Evolutionary conservation across 2,329 filamentous ascomycete genomes (phyloP).

Genomic region (Penicillium sp.): DNA sequence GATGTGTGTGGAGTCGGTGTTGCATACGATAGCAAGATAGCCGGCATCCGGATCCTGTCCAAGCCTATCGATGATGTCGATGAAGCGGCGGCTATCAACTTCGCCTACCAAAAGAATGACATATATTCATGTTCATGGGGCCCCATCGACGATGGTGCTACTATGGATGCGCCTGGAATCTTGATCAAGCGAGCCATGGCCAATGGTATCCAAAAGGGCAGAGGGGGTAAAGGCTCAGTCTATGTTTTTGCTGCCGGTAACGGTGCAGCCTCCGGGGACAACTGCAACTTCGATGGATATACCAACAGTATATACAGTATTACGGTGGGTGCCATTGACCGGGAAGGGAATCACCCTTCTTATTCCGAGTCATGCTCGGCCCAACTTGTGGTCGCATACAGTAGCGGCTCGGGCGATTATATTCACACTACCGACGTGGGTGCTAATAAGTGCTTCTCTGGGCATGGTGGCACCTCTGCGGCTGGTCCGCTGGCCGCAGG

Average conservation of each 20-base stretch:
- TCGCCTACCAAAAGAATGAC: constrained; percentile 83
- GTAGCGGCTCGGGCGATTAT: constrained; percentile 80
- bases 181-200: constrained; percentile 88
- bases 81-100: constrained; percentile 89
- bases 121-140: constrained; percentile 99
- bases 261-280: constrained; percentile 80
- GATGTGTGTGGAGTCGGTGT: constrained; percentile 94
- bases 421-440: constrained; percentile 98
- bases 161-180: constrained; percentile 90
- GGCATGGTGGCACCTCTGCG: constrained; percentile 93
- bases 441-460: constrained; percentile 69
- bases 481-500: constrained; percentile 90
- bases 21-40: constrained; percentile 85
- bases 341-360: constrained; percentile 82
- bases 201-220: constrained; percentile 85
- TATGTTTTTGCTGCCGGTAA: constrained; percentile 98
- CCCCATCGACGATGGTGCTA: constrained; percentile 84
- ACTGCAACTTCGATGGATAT: constrained; percentile 99
- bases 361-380: constrained; percentile 97
- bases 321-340: constrained; percentile 88
- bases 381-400: constrained; percentile 93
- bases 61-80: constrained; percentile 88
- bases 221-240: constrained; percentile 78
- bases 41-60: constrained; percentile 88
- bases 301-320: constrained; percentile 99